Conservation (phyloP, 352 stramenopile genomes). For the Pilasporangium apinafurcum region DNA sequence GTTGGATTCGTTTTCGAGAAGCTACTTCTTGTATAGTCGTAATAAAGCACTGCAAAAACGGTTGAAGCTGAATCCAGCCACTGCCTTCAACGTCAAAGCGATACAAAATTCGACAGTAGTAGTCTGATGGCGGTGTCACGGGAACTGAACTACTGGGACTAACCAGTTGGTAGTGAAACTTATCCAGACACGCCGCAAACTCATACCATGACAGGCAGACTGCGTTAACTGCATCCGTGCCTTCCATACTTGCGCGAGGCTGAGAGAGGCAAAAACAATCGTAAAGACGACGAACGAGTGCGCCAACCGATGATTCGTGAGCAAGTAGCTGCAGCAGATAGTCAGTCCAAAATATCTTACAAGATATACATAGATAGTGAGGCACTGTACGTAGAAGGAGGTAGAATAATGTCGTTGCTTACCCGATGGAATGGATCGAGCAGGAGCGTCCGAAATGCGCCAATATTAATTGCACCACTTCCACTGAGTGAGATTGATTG, state of each 20-base stretch:
- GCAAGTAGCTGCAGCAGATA: constrained; percentile 2
- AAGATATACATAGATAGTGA: not conserved
- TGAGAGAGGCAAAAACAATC: not conserved
- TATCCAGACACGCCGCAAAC: constrained; percentile 13
- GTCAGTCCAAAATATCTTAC: constrained; percentile 8
- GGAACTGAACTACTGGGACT: not conserved
- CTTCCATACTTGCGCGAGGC: not conserved
- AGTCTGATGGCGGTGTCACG: not conserved
- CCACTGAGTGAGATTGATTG: constrained; percentile 10
- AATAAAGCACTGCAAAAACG: constrained; percentile 11
- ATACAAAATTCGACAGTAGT: constrained; percentile 36
- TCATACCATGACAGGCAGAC: constrained; percentile 11
- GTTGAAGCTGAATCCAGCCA: constrained; percentile 12
- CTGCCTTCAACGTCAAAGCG: constrained; percentile 22
- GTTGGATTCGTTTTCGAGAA: too few relatives aligned
- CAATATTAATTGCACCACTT: constrained; percentile 9
- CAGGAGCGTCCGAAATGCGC: constrained; percentile 23
- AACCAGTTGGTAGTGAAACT: constrained; percentile 13
- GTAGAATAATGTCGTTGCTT: not conserved
- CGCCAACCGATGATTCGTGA: not conserved
- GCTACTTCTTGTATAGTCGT: constrained; percentile 3
- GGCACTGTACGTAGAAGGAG: not conserved
- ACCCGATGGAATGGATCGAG: constrained; percentile 40
- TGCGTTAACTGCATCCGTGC: not conserved
- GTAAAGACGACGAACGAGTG: not conserved